Conservation (phyloP, 805 yeast genomes). For the Spencermartinsiella europaea region DNA sequence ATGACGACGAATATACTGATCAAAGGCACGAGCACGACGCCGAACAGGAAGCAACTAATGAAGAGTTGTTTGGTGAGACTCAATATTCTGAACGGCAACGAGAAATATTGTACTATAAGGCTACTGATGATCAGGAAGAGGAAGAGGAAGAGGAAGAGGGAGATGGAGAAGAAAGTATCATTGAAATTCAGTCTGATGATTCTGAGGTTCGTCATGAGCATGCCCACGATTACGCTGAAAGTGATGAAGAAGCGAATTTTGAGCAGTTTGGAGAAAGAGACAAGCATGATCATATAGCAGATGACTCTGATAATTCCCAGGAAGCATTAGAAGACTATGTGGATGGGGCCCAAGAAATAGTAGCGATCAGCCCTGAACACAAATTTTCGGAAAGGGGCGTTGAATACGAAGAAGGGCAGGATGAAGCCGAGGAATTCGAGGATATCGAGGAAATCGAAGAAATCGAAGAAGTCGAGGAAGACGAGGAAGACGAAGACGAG, state of each 20-base stretch:
- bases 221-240: neutral
- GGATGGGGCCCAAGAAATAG: no score
- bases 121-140: neutral
- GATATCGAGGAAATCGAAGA: neutral
- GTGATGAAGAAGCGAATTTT: neutral
- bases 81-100: neutral
- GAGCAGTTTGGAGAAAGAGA: no score
- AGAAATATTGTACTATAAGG: no score
- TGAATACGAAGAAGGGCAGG: slow-evolving; percentile 17
- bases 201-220: neutral
- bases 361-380: no score
- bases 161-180: neutral
- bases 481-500: slow-evolving; percentile 2
- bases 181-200: neutral
- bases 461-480: neutral
- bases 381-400: no score
- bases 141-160: neutral
- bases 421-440: slow-evolving; percentile 16
- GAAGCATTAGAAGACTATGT: no score
- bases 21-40: slow-evolving; percentile 2
- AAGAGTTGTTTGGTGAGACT: neutral
- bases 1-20: neutral
- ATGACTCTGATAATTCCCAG: no score
- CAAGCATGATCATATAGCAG: no score
- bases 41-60: neutral